Base-by-base conservation (phyloP, 129 eudicot species). In the Flaveria robusta region DNA sequence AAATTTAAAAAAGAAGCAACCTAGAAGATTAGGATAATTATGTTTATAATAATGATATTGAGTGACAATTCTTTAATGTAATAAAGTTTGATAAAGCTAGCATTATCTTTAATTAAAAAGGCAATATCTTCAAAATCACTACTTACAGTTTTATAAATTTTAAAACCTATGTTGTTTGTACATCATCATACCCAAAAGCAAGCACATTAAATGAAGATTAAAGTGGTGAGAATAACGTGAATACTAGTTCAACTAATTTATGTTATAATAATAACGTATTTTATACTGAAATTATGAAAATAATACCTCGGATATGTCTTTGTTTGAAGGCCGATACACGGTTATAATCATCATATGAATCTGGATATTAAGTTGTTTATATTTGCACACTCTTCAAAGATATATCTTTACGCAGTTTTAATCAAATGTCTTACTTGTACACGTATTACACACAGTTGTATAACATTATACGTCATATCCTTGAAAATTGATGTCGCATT, bases 41-140 rank as follows among this genome's bases (percentile, higher is more conserved):
- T 8, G 15, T 47, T 31, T 59, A 79, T 62, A 79, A 49, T 79
- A 79, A 47, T 78, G 83, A 27, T 62, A 70, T 27, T 47, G 52
- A 71, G 63, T 79, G 72, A 62, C 72, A 34, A 79, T 79, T 62
- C 16, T 63, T 0, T 71, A 15, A n/a, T 46, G 20, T 49, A 71
- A 62, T 71, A 75, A 70, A 2, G 64, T 71, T 47, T 59, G 29
- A 79, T 70, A 78, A 70, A 46, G 10, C 67, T 26, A 71, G 58
- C 73, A 54, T 31, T 79, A 71, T 49, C 31, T 71, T 79, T 71
- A 68, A 78, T 59, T 20, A 70, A 70, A 65, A 77, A 52, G 73
- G 43, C 68, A 39, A 37, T 66, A 71, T 79, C 83, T 79, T 79
- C 43, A 63, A 63, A 62, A 39, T 62, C 78, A 71, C 78, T 70